These are phyloP conservation scores for Syzygium oleosum DNA, from an alignment of 345 rosid genomes.

Conservation along the genomic window DNA sequence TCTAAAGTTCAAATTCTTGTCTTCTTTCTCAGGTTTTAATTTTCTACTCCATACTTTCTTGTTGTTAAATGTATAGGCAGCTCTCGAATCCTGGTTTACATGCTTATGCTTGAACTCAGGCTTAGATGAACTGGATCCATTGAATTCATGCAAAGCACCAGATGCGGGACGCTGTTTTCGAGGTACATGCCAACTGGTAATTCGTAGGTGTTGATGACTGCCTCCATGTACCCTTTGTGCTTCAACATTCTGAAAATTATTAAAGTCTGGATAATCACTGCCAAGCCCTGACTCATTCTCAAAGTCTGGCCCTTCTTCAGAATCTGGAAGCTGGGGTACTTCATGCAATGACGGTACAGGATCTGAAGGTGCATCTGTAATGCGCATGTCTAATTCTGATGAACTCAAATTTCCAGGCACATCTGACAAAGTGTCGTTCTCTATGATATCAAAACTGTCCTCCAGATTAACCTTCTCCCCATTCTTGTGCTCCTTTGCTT, in stretches of 20 bases:
- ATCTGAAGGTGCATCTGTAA: slow-evolving; percentile 21
- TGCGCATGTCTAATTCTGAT: slow-evolving; percentile 36
- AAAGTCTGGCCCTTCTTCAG: slow-evolving; percentile 26
- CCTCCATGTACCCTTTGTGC: slow-evolving; percentile 3
- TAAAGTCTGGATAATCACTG: slow-evolving; percentile 23
- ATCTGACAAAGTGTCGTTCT: slow-evolving; percentile 37
- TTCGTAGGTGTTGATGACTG: neutral
- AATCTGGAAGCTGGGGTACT: slow-evolving; percentile 22
- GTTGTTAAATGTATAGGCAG: slow-evolving; percentile 24
- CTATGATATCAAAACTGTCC: slow-evolving; percentile 29
- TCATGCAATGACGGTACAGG: slow-evolving; percentile 15
- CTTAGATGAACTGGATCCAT: slow-evolving; percentile 32
- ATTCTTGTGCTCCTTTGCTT: slow-evolving; percentile 58
- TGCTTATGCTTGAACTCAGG: slow-evolving; percentile 43
- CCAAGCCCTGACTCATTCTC: slow-evolving; percentile 30
- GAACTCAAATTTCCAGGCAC: slow-evolving; percentile 23
- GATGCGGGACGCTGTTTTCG: slow-evolving; percentile 30
- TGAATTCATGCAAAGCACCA: slow-evolving; percentile 37
- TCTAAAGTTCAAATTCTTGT: slow-evolving; percentile 19
- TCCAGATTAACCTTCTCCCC: slow-evolving; percentile 23
- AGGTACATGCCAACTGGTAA: slow-evolving; percentile 22
- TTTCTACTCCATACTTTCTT: slow-evolving; percentile 76
- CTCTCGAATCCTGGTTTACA: slow-evolving; percentile 38
- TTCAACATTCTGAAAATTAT: slow-evolving; percentile 24
- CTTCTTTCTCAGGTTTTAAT: slow-evolving; percentile 36